Evolutionary conservation across 164 flowering plant species (phyloP).

Genomic region (Macadamia integrifolia): DNA sequence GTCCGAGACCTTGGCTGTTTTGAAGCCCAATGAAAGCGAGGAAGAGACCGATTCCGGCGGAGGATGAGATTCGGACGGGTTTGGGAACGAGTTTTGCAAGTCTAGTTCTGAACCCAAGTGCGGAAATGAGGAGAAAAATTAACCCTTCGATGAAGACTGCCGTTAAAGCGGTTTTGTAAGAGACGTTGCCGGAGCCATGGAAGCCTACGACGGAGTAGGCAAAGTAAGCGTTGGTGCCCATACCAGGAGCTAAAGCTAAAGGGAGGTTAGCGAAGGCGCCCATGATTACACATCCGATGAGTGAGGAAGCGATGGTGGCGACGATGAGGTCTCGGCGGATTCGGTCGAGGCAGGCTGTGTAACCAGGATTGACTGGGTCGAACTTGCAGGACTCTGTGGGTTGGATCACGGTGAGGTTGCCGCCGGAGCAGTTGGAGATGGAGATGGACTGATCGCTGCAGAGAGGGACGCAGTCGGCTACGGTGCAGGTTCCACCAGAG

Average conservation of each 20-base stretch:
- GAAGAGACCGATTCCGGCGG: conserved; percentile 88
- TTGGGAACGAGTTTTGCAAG: conserved; percentile 78
- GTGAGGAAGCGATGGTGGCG: conserved; percentile 70
- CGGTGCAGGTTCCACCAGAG: conserved; percentile 82
- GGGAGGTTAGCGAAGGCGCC: conserved; percentile 82
- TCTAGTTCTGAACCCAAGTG: conserved; percentile 63
- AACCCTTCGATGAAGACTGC: conserved; percentile 80
- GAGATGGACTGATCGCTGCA: conserved; percentile 44
- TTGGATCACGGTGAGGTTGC: conserved; percentile 26
- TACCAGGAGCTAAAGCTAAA: conserved; percentile 79
- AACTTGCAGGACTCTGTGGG: conserved; percentile 66
- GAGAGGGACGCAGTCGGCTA: conserved; percentile 61
- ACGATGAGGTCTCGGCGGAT: conserved; percentile 64
- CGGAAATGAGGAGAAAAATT: conserved; percentile 63
- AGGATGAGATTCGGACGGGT: conserved; percentile 73
- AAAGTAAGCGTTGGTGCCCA: conserved; percentile 91
- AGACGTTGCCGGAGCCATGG: conserved; percentile 72
- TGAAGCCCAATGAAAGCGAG: conserved; percentile 89
- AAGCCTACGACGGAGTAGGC: conserved; percentile 92
- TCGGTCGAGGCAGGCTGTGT: conserved; percentile 48
- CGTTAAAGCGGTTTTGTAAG: conserved; percentile 57
- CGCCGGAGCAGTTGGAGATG: conserved; percentile 29
- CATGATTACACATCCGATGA: conserved; percentile 77
- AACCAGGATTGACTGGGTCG: conserved; percentile 75
- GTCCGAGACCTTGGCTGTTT: conserved; percentile 71